Base-by-base conservation (phyloP, 1,284 basidiomycete genomes). In the Boletus semigastroideus region DNA sequence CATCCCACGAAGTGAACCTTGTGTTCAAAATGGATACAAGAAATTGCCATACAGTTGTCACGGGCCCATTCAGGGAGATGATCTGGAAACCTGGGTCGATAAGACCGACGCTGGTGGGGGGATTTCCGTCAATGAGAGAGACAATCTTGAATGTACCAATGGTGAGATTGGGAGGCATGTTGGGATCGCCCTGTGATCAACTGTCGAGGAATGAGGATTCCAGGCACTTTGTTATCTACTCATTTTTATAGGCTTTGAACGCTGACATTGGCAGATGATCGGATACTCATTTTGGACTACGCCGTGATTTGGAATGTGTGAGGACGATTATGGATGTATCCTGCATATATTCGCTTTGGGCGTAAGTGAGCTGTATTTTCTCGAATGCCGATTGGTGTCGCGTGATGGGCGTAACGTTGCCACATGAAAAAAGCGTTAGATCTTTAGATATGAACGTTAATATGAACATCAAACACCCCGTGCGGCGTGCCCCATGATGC, bases 1-100 rank as follows among this genome's bases (percentile, higher is more conserved):
- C 14, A 46, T 5, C 19, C 1, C 14, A 49, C 10, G 42, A 30
- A 16, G 42, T 46, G 48, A 49, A 41, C 33, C 7, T 30, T 19
- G 30, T 14, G 11, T 27, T 34, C n/a, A 11, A 8, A 13, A 5
- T 3, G 12, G 31, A 34, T 9, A 34, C 30, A 19, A 27, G 7
- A 31, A 17, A 13, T 13, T 25, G 9, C 9, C 31, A 33, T 27
- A 48, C 40, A 2, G 4, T 4, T 17, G 14, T 27, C 17, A 43
- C 47, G 5, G n/a, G 31, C 27, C 13, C 31, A 14, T 22, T 30
- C 17, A 49, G 48, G 41, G 14, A 2, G 30, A 36, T 41, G 8
- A 2, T 14, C 45, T 38, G 27, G n/a, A 7, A 20, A 22, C 17
- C 19, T 16, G 46, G 27, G 9, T 0, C 1, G 9, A 27, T 19